phyloP scores from a whole-genome alignment of 768 basidiomycete species.

The Auriscalpium microsporum region DNA sequence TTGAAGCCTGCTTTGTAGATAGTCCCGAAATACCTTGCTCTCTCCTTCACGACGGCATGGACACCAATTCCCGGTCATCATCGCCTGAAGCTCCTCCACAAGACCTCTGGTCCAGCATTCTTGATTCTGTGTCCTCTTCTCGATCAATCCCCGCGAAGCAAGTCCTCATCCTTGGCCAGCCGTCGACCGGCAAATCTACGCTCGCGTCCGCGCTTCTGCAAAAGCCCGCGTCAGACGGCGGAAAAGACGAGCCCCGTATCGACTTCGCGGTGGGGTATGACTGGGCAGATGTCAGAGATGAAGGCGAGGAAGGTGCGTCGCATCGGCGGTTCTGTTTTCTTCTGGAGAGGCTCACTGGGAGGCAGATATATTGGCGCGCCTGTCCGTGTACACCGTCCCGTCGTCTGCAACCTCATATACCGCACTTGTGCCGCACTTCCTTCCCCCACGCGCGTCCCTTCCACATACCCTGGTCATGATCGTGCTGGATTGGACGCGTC shows the following conservation, averaged over 20 bases:
- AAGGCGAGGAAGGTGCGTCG: slow-evolving; percentile 82
- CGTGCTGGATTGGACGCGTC: slow-evolving; percentile 90
- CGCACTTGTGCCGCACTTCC: slow-evolving; percentile 64
- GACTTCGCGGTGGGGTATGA: slow-evolving; percentile 91
- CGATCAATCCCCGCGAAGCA: slow-evolving; percentile 83
- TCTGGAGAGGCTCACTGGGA: not conserved
- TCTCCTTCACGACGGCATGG: slow-evolving; percentile 1
- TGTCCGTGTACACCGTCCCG: slow-evolving; percentile 89
- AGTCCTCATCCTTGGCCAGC: slow-evolving; percentile 74
- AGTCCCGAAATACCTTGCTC: not conserved
- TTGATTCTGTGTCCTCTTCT: slow-evolving; percentile 77
- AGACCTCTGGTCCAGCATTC: slow-evolving; percentile 89
- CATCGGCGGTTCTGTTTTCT: not conserved
- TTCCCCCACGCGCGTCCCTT: slow-evolving; percentile 61
- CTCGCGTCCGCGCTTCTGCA: slow-evolving; percentile 65
- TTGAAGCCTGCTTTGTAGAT: not conserved
- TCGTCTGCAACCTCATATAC: slow-evolving; percentile 67
- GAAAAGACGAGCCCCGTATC: slow-evolving; percentile 47
- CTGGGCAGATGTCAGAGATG: slow-evolving; percentile 84
- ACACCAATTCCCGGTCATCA: slow-evolving; percentile 44
- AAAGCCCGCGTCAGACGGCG: slow-evolving; percentile 48
- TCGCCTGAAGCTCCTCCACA: slow-evolving; percentile 67
- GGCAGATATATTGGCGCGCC: slow-evolving; percentile 76
- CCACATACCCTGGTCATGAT: slow-evolving; percentile 75
- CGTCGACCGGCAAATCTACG: slow-evolving; percentile 70